Conservation (phyloP, 108 stramenopile genomes). For the Chaetoceros muelleri region DNA sequence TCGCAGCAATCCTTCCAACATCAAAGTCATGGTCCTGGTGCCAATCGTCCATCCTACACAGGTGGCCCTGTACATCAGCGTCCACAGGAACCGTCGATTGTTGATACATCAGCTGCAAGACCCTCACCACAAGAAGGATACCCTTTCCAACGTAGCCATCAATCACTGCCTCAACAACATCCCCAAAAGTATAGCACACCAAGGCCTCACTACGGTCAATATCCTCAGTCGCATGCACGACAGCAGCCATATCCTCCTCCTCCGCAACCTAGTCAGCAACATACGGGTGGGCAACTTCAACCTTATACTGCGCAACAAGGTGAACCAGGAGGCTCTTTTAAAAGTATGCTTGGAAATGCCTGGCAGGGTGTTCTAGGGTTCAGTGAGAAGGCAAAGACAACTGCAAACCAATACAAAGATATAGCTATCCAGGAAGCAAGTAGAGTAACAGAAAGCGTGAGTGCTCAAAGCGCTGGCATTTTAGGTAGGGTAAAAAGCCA, state of each 20-base stretch:
- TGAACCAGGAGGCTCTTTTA: slow-evolving; percentile 17
- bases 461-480: neutral
- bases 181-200: too few relatives aligned
- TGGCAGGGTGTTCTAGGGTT: slow-evolving; percentile 51
- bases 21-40: too few relatives aligned
- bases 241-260: too few relatives aligned
- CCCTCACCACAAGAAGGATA: neutral
- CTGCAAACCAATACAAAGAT: slow-evolving; percentile 2
- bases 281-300: neutral
- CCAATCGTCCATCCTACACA: too few relatives aligned
- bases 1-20: neutral
- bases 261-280: neutral
- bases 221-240: too few relatives aligned
- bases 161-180: neutral
- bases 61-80: too few relatives aligned
- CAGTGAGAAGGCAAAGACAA: slow-evolving; percentile 31
- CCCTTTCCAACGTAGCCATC: neutral
- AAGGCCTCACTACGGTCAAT: too few relatives aligned
- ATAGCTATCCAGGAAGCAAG: neutral
- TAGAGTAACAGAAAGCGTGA: neutral
- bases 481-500: neutral
- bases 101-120: too few relatives aligned
- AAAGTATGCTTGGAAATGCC: slow-evolving; percentile 30
- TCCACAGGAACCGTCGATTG: too few relatives aligned
- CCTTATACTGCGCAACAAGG: slow-evolving; percentile 7